These are phyloP conservation scores for Spizellomyces sp. DNA, from an alignment of 192 early-diverging fungal species.

Conservation along the genomic window DNA sequence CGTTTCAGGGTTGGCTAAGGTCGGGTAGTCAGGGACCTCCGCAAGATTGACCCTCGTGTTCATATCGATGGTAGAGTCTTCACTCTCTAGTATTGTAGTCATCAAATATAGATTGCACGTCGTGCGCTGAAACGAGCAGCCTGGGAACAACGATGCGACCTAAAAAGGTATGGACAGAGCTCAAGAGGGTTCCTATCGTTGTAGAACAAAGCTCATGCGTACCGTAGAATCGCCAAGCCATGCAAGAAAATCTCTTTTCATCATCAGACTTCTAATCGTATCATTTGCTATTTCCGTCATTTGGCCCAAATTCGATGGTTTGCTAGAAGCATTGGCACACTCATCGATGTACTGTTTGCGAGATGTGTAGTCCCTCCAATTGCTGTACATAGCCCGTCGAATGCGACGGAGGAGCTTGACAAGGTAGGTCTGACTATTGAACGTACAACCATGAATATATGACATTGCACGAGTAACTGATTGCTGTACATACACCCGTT, in stretches of 20 bases:
- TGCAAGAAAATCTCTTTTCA: slow-evolving; percentile 56
- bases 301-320: not conserved
- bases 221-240: slow-evolving; percentile 60
- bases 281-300: too few species aligned
- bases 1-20: slow-evolving; percentile 8
- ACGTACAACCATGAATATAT: slow-evolving; percentile 7
- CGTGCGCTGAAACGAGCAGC: slow-evolving; percentile 71
- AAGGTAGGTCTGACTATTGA: slow-evolving; percentile 15
- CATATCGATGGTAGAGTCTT: slow-evolving; percentile 34
- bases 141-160: slow-evolving; percentile 68
- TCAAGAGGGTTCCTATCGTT: slow-evolving; percentile 13
- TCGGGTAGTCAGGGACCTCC: slow-evolving; percentile 28
- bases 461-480: slow-evolving; percentile 45
- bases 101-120: slow-evolving; percentile 62
- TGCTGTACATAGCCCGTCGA: slow-evolving; percentile 41
- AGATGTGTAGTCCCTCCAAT: slow-evolving; percentile 36
- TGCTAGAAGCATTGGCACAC: not conserved
- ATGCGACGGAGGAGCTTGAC: slow-evolving; percentile 41
- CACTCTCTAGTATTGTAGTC: slow-evolving; percentile 35
- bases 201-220: not conserved
- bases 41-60: slow-evolving; percentile 22
- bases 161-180: not conserved
- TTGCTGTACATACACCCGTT: slow-evolving; percentile 50
- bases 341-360: slow-evolving; percentile 29
- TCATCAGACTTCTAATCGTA: slow-evolving; percentile 33